phyloP scores from a whole-genome alignment of 306 rosid species.

The Quercus robur region DNA sequence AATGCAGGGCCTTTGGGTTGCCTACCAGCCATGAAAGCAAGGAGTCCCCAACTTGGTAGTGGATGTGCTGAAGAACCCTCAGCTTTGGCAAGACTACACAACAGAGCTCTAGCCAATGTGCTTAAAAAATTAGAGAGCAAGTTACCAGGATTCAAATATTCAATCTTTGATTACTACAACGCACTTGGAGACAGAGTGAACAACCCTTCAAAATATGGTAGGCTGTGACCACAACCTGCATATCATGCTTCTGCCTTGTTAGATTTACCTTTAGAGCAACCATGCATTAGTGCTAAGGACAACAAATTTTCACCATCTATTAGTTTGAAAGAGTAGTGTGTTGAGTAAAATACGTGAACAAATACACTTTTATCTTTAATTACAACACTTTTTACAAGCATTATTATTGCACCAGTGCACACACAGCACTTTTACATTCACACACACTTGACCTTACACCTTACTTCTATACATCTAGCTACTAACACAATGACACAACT shows the following conservation, averaged over 20 bases:
- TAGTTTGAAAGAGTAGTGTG: too few relatives aligned
- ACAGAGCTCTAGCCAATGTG: slow-evolving; percentile 1
- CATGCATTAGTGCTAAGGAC: too few relatives aligned
- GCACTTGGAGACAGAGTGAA: slow-evolving; percentile 1
- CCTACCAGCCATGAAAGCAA: background rate
- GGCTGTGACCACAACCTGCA: background rate
- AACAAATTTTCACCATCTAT: too few relatives aligned
- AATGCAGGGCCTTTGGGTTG: slow-evolving; percentile 24
- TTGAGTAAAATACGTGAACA: too few relatives aligned
- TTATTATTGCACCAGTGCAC: too few relatives aligned
- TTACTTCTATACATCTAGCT: too few relatives aligned
- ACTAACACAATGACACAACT: too few relatives aligned
- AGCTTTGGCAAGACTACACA: slow-evolving; percentile 20
- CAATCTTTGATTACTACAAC: slow-evolving; percentile 9
- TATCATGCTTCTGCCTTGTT: background rate
- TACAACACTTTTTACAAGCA: too few relatives aligned
- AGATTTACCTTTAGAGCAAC: background rate
- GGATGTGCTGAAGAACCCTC: background rate
- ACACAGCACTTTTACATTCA: too few relatives aligned
- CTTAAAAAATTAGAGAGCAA: slow-evolving; percentile 8
- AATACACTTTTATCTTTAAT: too few relatives aligned
- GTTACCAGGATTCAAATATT: slow-evolving; percentile 18
- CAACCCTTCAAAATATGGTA: slow-evolving; percentile 25
- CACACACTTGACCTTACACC: too few relatives aligned
- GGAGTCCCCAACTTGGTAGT: background rate